phyloP scores from a whole-genome alignment of 805 yeast species.

The Zygoascus tannicola region DNA sequence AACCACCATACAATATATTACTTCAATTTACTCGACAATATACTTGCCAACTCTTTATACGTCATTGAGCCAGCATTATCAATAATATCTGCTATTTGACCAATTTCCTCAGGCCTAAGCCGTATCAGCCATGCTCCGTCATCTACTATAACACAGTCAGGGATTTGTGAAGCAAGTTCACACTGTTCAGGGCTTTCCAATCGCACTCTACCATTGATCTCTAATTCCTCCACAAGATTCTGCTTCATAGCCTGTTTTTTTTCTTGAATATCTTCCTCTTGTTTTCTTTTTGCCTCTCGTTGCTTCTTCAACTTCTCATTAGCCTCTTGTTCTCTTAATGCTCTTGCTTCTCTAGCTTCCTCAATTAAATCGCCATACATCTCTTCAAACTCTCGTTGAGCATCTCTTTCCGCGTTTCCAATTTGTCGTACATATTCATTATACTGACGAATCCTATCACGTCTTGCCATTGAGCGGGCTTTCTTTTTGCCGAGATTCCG shows the following conservation, averaged over 20 bases:
- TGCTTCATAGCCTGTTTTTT: slow-evolving; percentile 12
- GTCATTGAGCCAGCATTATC: background rate
- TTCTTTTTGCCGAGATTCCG: slow-evolving; percentile 26
- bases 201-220: slow-evolving; percentile 14
- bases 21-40: background rate
- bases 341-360: slow-evolving; percentile 15
- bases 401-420: slow-evolving; percentile 22
- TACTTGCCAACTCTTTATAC: background rate
- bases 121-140: slow-evolving; percentile 10
- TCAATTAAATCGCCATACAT: slow-evolving; percentile 26
- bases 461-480: slow-evolving; percentile 25
- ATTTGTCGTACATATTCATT: slow-evolving; percentile 25
- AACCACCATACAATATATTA: too few relatives aligned
- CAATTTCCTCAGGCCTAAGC: background rate
- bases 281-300: slow-evolving; percentile 13
- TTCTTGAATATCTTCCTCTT: slow-evolving; percentile 16
- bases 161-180: slow-evolving; percentile 8
- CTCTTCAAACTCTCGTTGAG: slow-evolving; percentile 19
- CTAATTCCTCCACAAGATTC: slow-evolving; percentile 10
- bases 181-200: slow-evolving; percentile 8
- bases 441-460: slow-evolving; percentile 27
- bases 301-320: slow-evolving; percentile 17
- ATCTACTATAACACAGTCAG: slow-evolving; percentile 7
- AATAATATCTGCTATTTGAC: background rate
- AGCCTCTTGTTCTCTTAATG: slow-evolving; percentile 12